phyloP scores from a whole-genome alignment of 177 flowering plant species.

The Telopea speciosissima region DNA sequence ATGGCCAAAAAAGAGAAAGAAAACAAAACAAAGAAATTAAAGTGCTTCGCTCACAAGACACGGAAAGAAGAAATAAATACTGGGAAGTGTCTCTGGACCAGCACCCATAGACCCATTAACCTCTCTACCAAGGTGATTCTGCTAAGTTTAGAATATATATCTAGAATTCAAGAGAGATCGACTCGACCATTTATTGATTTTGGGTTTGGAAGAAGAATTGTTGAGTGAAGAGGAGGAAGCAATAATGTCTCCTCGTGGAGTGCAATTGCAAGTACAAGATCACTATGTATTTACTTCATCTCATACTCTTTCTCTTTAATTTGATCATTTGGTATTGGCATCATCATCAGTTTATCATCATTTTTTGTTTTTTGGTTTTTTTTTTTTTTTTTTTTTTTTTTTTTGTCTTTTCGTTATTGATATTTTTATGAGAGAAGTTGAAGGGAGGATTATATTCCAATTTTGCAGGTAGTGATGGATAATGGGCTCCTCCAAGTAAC shows the following conservation, averaged over 20 bases:
- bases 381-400: no score
- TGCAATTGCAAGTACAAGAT: neutral
- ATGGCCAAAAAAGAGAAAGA: neutral
- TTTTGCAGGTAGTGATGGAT: conserved; percentile 42
- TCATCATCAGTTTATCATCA: neutral
- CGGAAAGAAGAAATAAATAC: neutral
- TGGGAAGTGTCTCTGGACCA: no score
- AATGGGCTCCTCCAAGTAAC: conserved; percentile 52
- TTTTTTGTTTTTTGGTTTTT: no score
- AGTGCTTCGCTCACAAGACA: neutral
- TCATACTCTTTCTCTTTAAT: neutral
- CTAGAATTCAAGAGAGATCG: no score
- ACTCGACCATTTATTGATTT: no score
- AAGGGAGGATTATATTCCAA: neutral
- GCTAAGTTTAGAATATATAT: no score
- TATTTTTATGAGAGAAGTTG: neutral
- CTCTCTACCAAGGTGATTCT: no score
- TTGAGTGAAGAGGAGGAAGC: neutral
- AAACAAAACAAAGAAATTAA: no score
- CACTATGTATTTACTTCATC: neutral
- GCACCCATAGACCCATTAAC: no score
- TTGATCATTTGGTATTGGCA: neutral
- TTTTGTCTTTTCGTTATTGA: no score
- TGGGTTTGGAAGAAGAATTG: neutral
- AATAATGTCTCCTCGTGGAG: neutral